These are phyloP conservation scores for Ciborinia camelliae DNA, from an alignment of 2,329 filamentous ascomycete species.

Conservation along the genomic window DNA sequence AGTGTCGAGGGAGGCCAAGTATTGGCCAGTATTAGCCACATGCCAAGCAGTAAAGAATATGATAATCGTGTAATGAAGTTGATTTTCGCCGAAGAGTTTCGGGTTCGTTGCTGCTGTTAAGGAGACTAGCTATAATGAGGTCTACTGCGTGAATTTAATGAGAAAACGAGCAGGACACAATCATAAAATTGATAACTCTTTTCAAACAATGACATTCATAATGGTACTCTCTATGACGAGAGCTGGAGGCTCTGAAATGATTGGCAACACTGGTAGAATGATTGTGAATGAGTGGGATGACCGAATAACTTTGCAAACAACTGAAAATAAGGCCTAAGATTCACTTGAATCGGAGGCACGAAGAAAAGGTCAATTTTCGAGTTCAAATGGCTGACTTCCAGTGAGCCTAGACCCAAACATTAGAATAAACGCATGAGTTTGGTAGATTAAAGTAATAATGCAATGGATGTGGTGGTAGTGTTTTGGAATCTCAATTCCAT, in stretches of 20 bases:
- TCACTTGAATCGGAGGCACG: slow-evolving; percentile 1
- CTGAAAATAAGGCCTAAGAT: neutral
- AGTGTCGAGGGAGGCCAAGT: too few species aligned
- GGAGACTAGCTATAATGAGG: neutral
- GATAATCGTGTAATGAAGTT: neutral
- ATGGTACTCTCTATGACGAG: neutral
- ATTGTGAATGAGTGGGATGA: too few species aligned
- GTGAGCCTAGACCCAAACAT: neutral
- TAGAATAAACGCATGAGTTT: neutral
- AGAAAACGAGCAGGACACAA: neutral
- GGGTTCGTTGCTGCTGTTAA: neutral
- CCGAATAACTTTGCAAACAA: neutral
- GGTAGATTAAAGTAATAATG: neutral
- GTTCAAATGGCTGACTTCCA: neutral
- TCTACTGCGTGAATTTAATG: neutral
- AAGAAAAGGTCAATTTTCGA: neutral
- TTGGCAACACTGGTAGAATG: neutral
- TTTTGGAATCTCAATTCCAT: neutral
- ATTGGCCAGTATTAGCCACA: too few species aligned
- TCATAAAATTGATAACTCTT: neutral
- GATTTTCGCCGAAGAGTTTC: neutral
- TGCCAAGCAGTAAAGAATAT: too few species aligned
- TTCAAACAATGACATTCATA: neutral
- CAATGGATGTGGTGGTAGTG: neutral
- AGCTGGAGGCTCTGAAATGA: neutral